Base-by-base conservation (phyloP, 441 rosid genomes). In the Geranium incanum region DNA sequence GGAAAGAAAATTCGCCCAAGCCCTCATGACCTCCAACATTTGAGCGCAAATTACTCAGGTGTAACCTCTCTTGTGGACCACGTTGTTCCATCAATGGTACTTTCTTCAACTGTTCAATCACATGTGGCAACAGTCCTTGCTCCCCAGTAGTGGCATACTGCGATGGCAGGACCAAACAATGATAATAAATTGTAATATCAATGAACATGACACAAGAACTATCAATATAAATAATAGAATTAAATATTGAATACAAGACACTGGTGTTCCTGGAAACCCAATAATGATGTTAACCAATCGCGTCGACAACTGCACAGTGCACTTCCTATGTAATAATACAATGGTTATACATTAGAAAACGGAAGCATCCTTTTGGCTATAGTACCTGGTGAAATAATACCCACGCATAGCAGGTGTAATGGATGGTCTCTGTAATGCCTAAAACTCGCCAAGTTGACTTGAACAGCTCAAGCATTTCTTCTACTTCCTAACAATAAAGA, bases 371-470 rank as follows among this genome's bases (percentile, higher is more conserved):
- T 41, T 41, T 41, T 41, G 7, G 48, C 28, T 73, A 70, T 63
- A 68, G 55, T 89, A 95, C 99, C 99, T 95, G 99, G 72, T 93
- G 93, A 80, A 90, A 88, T 81, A 95, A 82, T 69, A 95, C 86
- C 90, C 90, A 95, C 12, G 95, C 85, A 72, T 88, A 95, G 86
- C 94, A 92, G 66, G 94, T 89, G 83, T 85, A 88, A 72, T 95
- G 99, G 74, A 90, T 89, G 71, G 97, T 95, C 87, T 92, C 97
- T 48, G 97, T 90, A 70, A 95, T 83, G 78, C 99, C 99, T 69
- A 95, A 86, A 77, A 92, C 89, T 78, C 96, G 93, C 99, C 99
- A 92, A 6, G 97, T 92, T 66, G 94, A 89, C 85, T 87, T 92
- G 71, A 95, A 76, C 67, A 95, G 97, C 88, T 92, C 97, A 72